Evolutionary conservation across 1,284 basidiomycete species (phyloP), one percentile per base, ranked within the genome.

Genomic region (Tylopilus sp.): DNA sequence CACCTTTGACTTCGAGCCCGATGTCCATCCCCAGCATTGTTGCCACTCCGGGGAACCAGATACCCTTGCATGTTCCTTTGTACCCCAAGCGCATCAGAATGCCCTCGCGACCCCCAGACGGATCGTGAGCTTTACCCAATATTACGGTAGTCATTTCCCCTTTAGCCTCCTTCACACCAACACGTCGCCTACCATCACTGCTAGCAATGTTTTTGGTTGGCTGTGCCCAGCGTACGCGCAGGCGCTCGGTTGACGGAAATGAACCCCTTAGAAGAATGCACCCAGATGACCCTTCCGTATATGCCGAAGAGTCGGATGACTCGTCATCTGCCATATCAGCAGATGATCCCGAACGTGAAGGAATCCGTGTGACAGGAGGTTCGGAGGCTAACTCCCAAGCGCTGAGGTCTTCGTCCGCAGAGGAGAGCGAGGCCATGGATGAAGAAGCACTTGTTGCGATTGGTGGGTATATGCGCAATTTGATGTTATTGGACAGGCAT

Each of bases 31-130:
- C 89, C n/a, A 91, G 71, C 55, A 87, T 71, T 2, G 85, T 89
- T 2, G 88, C 88, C 11, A 89, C 87, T 6, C 87, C 88, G 41
- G 86, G 82, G 59, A 82, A 89, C 83, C 84, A 89, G 23, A 91
- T 68, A 10, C 83, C 84, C 53, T 78, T 80, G 65, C 86, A 90
- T 2, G 78, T 76, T 28, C 76, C 86, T 53, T 81, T 82, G 63
- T 87, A 89, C 51, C 85, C 79, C 16, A 90, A 64, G 43, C 76
- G 73, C 74, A 89, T 76, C 30, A 83, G 55, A n/a, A 85, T 64
- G n/a, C 86, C 83, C 44, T 83, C 79, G 29, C 64, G 64, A n/a
- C 60, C 65, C 47, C 64, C 65, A 18, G 67, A 61, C 6, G 68
- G 66, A 47, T 73, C 70, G 37, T 57, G 66, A 26, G 66, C 66